phyloP scores from a whole-genome alignment of 2,329 filamentous ascomycete genomes.

The Boeremia exigua region DNA sequence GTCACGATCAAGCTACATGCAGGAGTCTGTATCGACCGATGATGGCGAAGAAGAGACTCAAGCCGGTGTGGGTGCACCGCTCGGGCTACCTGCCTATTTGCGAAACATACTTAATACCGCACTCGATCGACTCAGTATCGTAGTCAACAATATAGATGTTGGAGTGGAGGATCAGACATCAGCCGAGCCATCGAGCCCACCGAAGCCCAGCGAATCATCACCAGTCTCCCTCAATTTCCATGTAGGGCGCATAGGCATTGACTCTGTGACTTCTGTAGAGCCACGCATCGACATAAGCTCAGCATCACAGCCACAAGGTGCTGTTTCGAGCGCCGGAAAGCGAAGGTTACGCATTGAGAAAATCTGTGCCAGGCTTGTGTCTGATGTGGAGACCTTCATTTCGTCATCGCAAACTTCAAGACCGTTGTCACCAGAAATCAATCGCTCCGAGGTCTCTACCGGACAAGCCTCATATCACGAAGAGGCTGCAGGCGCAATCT shows the following conservation, averaged over 20 bases:
- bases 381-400: conserved; percentile 71
- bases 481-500: conserved; percentile 14
- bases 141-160: conserved; percentile 69
- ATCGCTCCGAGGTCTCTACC: conserved; percentile 50
- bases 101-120: conserved; percentile 76
- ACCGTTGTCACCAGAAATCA: conserved; percentile 63
- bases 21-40: conserved; percentile 67
- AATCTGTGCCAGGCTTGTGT: conserved; percentile 69
- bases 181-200: conserved; percentile 58
- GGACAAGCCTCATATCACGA: conserved; percentile 28
- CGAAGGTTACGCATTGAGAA: conserved; percentile 68
- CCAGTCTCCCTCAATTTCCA: conserved; percentile 70
- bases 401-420: conserved; percentile 64
- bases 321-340: conserved; percentile 66
- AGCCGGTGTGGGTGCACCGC: conserved; percentile 72
- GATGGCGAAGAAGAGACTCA: conserved; percentile 67
- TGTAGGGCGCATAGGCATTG: conserved; percentile 69
- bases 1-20: conserved; percentile 67
- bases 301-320: conserved; percentile 10
- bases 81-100: conserved; percentile 74
- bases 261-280: conserved; percentile 60
- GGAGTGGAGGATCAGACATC: conserved; percentile 64
- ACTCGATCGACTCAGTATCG: conserved; percentile 72
- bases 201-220: conserved; percentile 54
- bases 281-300: conserved; percentile 31